phyloP scores from a whole-genome alignment of 2,329 filamentous ascomycete genomes.

The Emergomyces orientalis region DNA sequence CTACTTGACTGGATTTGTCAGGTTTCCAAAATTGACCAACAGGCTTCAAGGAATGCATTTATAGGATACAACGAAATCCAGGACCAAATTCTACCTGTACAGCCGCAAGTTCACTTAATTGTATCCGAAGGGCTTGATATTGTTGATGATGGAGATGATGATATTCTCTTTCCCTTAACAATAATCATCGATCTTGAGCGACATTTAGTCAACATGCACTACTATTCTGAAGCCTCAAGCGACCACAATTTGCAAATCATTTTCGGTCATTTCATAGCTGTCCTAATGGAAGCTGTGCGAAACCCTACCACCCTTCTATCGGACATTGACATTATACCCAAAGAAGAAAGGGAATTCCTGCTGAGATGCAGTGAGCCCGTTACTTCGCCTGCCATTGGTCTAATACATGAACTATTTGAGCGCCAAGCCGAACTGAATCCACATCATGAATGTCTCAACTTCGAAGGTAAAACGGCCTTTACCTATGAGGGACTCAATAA shows the following conservation, averaged over 20 bases:
- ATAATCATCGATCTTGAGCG: not conserved
- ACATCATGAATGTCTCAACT: not conserved
- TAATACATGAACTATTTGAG: conserved; percentile 7
- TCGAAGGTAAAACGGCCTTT: conserved; percentile 3
- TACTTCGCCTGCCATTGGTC: not conserved
- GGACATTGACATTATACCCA: not conserved
- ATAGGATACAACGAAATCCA: not conserved
- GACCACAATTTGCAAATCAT: not conserved
- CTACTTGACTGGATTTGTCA: not conserved
- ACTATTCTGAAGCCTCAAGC: not conserved
- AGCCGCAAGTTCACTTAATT: not conserved
- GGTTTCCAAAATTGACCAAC: not conserved
- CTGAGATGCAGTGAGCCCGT: not conserved
- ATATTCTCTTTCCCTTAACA: not conserved
- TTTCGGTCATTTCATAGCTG: not conserved
- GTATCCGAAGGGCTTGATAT: conserved; percentile 1
- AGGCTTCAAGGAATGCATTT: not conserved
- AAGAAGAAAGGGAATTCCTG: not conserved
- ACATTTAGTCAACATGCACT: not conserved
- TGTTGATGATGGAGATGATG: not conserved
- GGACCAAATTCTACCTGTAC: not conserved
- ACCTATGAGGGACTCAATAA: conserved; percentile 4
- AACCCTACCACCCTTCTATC: not conserved
- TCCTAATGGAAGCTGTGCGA: not conserved
- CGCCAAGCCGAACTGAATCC: conserved; percentile 4